Percentiles rank a stretch among this genome's conserved stretches.
phyloP scores from a whole-genome alignment of 2,329 filamentous ascomycete species.

The Fusarium poae region DNA sequence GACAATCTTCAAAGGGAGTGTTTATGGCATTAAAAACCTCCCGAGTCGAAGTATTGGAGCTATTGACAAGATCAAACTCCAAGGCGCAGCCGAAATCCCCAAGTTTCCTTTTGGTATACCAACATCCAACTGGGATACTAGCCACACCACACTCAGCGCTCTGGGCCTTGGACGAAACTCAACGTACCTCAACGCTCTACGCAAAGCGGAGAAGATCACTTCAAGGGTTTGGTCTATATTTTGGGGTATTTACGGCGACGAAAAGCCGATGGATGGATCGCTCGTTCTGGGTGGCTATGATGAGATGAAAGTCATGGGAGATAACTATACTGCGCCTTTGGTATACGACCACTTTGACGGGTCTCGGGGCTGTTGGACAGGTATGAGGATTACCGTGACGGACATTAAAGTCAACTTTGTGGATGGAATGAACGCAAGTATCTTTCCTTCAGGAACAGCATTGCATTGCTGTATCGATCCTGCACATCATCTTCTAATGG shows the following conservation, averaged over 20 bases:
- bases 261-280: conserved; percentile 48
- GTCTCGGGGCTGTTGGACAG: conserved; percentile 38
- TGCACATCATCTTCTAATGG: conserved; percentile 49
- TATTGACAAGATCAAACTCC: conserved; percentile 34
- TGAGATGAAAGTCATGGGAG: conserved; percentile 48
- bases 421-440: conserved; percentile 45
- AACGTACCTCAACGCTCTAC: conserved; percentile 49
- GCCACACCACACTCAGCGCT: conserved; percentile 47
- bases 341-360: conserved; percentile 32
- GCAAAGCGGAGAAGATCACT: conserved; percentile 40
- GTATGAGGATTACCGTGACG: conserved; percentile 42
- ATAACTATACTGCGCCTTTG: conserved; percentile 48
- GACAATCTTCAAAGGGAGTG: conserved; percentile 27
- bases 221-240: conserved; percentile 54
- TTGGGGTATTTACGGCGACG: conserved; percentile 53
- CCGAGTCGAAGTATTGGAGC: conserved; percentile 41
- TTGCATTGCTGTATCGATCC: conserved; percentile 51
- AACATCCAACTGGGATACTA: conserved; percentile 45
- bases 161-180: conserved; percentile 51
- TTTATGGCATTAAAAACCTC: conserved; percentile 43
- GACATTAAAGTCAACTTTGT: conserved; percentile 49
- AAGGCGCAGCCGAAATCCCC: conserved; percentile 9
- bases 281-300: conserved; percentile 54
- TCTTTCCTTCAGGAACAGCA: conserved; percentile 44
- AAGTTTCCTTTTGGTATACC: conserved; percentile 49